A percentile compares a stretch with the other conserved stretches of the same genome.
phyloP scores from a whole-genome alignment of 1,284 basidiomycete species.

The Boletus sp. region DNA sequence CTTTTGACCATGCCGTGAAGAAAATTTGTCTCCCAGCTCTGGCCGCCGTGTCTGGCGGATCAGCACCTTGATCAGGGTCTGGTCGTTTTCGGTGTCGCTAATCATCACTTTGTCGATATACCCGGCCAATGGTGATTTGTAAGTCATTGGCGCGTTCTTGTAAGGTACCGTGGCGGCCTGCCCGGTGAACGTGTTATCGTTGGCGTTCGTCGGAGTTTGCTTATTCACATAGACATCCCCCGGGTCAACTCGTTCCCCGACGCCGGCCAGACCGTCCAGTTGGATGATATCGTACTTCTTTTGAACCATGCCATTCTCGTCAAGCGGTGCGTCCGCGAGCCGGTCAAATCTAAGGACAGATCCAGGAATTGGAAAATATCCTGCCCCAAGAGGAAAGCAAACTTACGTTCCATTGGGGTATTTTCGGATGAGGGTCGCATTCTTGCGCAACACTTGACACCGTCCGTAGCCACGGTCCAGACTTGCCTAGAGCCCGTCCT shows the following conservation, averaged over 20 bases:
- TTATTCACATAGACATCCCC: constrained; percentile 98
- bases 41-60: constrained; percentile 97
- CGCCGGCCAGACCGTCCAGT: constrained; percentile 91
- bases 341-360: constrained; percentile 76
- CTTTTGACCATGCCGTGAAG: constrained; percentile 97
- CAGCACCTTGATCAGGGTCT: constrained; percentile 98
- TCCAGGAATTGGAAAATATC: constrained; percentile 13
- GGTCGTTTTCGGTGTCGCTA: constrained; percentile 94
- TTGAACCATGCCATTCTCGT: constrained; percentile 77
- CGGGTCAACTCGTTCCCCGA: constrained; percentile 92
- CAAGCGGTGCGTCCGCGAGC: constrained; percentile 87
- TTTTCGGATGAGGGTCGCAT: constrained; percentile 91
- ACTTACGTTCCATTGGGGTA: constrained; percentile 97
- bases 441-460: constrained; percentile 97
- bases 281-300: constrained; percentile 93
- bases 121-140: constrained; percentile 91
- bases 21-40: constrained; percentile 99
- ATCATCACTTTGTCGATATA: constrained; percentile 99
- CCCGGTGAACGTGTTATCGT: constrained; percentile 81
- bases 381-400: constrained; percentile 12
- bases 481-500: constrained; percentile 64
- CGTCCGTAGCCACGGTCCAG: constrained; percentile 97
- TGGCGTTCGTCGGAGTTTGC: constrained; percentile 91
- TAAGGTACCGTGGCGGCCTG: constrained; percentile 81
- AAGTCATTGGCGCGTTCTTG: constrained; percentile 88